Percentiles rank a stretch among this genome's conserved stretches.
These are phyloP conservation scores for Trichosporon ovoides DNA, from an alignment of 1,284 basidiomycete species.

Conservation along the genomic window DNA sequence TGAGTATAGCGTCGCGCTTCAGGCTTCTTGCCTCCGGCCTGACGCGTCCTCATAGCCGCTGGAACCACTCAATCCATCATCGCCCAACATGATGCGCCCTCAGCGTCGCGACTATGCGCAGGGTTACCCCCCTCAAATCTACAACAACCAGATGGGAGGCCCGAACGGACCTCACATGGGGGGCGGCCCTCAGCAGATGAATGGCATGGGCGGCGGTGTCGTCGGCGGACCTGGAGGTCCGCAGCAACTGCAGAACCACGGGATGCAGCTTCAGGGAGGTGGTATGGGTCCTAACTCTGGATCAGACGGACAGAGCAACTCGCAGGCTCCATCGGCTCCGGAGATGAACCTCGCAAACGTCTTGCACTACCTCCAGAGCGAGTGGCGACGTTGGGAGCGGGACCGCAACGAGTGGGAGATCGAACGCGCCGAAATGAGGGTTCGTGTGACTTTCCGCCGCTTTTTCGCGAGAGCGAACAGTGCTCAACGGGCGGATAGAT, in stretches of 20 bases:
- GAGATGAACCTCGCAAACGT: constrained; percentile 91
- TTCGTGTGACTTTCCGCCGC: constrained; percentile 50
- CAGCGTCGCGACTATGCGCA: constrained; percentile 14
- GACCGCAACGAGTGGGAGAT: constrained; percentile 99
- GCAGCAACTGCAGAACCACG: constrained; percentile 13
- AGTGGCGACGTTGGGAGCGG: constrained; percentile 93
- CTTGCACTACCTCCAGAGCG: constrained; percentile 93
- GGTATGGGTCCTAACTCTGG: constrained; percentile 2
- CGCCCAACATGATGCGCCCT: constrained; percentile 12
- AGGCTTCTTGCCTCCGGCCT: constrained; percentile 4
- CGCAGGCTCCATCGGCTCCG: constrained; percentile 17
- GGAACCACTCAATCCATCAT: neutral
- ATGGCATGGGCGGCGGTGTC: constrained; percentile 13
- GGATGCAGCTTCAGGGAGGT: constrained; percentile 4
- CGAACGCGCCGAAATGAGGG: constrained; percentile 97
- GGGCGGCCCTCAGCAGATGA: constrained; percentile 13
- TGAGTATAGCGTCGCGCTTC: neutral
- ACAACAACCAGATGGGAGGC: constrained; percentile 9
- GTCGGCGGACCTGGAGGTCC: neutral
- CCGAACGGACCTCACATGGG: constrained; percentile 2
- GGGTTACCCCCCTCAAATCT: constrained; percentile 17
- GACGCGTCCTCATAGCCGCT: constrained; percentile 6
- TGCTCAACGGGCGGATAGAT: neutral
- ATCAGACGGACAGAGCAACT: constrained; percentile 31
- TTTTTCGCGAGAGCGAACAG: neutral